Base-by-base conservation (phyloP, 106 monocot genomes). In the Platanthera guangdongensis region DNA sequence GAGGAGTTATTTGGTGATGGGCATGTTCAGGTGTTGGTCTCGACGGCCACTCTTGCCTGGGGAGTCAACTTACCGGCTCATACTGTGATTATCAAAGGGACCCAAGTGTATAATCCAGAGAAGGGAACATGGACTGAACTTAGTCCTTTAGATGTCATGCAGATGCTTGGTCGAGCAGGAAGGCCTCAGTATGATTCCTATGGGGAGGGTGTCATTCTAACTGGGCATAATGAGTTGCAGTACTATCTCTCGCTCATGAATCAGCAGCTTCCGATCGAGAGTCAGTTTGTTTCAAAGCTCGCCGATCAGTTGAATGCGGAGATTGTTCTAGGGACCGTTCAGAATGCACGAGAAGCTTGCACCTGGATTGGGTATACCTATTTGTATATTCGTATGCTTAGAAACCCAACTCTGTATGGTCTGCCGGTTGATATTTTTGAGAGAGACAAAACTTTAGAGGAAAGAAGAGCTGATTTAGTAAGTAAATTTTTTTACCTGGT, bases 281-380 rank as follows among this genome's bases (percentile, higher is more conserved):
- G 99, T 72, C 99, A 99, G 79, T 99, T 99, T 73, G 81, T 99
- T 13, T 94, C 94, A 0, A 92, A 90, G 59, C 86, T 99, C 67
- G 99, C 99, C n/a, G 99, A 99, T 64, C 99, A 99, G 82, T 76
- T 99, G 74, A 99, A 99, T 83, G 99, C 99, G 3, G 99, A 99
- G 86, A 94, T 99, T 85, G 94, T 99, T 25, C 86, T 99, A 74
- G 99, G 99, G 47, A 90, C 99, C 47, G 92, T 99, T 83, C 94
- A 99, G 77, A 99, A 99, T 88, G 94, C 99, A 50, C 82, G 88
- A 39, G 99, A 99, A 74, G 99, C 94, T 45, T 99, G 99, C 71
- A 88, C 89, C 9, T 99, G 99, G 99, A 83, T 94, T 78, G 91
- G 89, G 6, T 99, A 99, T 62, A 99, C 99, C 8, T 99, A 99